A percentile compares a stretch with the other conserved stretches of the same genome.
These are phyloP conservation scores for Mortierella sp. DNA, from an alignment of 371 early-diverging fungal genomes.

Conservation along the genomic window DNA sequence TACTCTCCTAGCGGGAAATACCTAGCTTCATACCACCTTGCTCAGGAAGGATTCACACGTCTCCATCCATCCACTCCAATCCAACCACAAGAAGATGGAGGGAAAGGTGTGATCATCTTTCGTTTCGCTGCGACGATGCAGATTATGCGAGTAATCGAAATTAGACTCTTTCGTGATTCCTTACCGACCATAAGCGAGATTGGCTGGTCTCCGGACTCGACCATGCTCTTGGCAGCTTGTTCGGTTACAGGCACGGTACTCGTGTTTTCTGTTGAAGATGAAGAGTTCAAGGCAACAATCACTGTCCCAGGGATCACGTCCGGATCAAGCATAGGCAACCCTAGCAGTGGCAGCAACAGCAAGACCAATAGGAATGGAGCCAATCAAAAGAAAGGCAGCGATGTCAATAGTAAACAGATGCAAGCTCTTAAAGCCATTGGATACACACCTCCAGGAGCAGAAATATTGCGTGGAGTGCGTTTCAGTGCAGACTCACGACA, in stretches of 20 bases:
- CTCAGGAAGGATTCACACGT: conserved; percentile 41
- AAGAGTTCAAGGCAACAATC: conserved; percentile 47
- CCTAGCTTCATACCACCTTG: conserved; percentile 54
- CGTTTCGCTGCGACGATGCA: conserved; percentile 53
- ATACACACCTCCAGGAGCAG: conserved; percentile 46
- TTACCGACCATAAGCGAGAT: conserved; percentile 47
- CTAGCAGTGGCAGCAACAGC: neutral
- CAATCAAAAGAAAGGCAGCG: conserved; percentile 6
- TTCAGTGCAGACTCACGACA: conserved; percentile 54
- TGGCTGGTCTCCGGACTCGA: conserved; percentile 53
- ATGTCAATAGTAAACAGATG: conserved; percentile 2
- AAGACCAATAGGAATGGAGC: neutral
- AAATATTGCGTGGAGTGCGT: conserved; percentile 35
- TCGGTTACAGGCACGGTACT: conserved; percentile 37
- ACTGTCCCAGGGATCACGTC: conserved; percentile 40
- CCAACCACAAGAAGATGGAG: conserved; percentile 48
- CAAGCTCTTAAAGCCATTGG: conserved; percentile 24
- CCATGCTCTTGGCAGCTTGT: conserved; percentile 47
- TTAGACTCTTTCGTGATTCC: conserved; percentile 48
- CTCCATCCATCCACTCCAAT: conserved; percentile 49
- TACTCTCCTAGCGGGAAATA: conserved; percentile 55
- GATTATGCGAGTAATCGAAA: conserved; percentile 42
- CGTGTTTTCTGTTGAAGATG: conserved; percentile 45
- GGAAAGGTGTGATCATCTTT: conserved; percentile 41
- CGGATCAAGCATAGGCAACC: conserved; percentile 1